A percentile compares a stretch with the other conserved stretches of the same genome.
Conservation (phyloP, 1,284 basidiomycete genomes). For the Ganoderma sinense region DNA sequence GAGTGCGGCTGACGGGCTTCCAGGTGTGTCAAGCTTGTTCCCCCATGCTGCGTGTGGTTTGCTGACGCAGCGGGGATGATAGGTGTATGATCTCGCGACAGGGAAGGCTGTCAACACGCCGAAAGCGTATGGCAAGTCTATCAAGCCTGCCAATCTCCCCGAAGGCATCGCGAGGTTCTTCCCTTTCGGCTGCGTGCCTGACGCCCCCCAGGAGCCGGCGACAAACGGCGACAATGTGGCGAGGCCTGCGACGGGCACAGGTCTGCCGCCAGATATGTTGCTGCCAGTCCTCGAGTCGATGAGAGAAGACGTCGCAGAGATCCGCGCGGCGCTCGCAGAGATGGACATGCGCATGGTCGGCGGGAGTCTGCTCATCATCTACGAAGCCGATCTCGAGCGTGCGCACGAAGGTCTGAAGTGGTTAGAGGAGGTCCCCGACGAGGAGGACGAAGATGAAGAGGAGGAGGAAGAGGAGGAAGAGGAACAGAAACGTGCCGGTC, state of each 20-base stretch:
- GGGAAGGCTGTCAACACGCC: constrained; percentile 65
- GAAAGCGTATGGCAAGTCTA: constrained; percentile 84
- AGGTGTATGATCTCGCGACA: constrained; percentile 79
- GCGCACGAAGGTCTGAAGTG: constrained; percentile 49
- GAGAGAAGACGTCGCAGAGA: constrained; percentile 61
- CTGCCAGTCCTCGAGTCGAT: constrained; percentile 68
- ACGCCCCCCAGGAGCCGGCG: constrained; percentile 7
- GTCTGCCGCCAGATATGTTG: constrained; percentile 65
- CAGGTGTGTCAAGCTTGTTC: constrained; percentile 67
- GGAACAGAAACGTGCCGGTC: constrained; percentile 47
- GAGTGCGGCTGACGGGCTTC: constrained; percentile 88
- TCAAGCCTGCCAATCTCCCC: constrained; percentile 72
- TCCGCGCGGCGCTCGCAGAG: constrained; percentile 58
- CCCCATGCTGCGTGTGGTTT: too few species aligned
- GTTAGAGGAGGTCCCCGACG: constrained; percentile 42
- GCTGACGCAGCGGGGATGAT: neutral
- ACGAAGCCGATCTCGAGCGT: constrained; percentile 73
- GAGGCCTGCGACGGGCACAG: constrained; percentile 35
- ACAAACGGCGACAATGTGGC: neutral
- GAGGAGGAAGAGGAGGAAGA: constrained; percentile 43
- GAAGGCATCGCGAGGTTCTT: constrained; percentile 85
- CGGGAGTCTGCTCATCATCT: constrained; percentile 82
- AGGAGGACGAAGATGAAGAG: constrained; percentile 47
- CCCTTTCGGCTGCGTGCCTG: constrained; percentile 52
- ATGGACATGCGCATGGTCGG: constrained; percentile 87